Percentiles rank a stretch among this genome's conserved stretches.
phyloP scores from a whole-genome alignment of 345 rosid genomes.

The Linum lewisii region DNA sequence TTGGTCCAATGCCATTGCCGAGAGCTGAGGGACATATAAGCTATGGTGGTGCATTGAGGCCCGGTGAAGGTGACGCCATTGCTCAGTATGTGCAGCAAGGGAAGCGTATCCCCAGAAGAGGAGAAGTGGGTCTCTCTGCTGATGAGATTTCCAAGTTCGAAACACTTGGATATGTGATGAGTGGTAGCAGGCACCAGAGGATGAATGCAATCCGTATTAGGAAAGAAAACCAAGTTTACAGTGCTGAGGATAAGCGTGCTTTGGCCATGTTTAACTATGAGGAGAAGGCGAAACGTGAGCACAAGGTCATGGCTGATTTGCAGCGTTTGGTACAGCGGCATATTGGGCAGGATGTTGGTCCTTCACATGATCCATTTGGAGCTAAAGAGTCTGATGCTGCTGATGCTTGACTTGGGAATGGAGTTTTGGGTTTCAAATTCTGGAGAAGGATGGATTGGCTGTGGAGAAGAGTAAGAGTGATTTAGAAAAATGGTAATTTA shows the following conservation, averaged over 20 bases:
- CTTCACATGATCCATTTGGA: conserved; percentile 92
- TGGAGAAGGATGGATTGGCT: too few species aligned
- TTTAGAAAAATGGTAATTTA: too few species aligned
- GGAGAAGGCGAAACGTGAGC: conserved; percentile 94
- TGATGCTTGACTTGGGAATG: conserved; percentile 96
- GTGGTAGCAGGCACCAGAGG: conserved; percentile 96
- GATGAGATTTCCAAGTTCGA: conserved; percentile 93
- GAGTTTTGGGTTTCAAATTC: too few species aligned
- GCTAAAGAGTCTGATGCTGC: conserved; percentile 58
- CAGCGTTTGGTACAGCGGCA: conserved; percentile 90
- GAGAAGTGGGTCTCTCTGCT: conserved; percentile 98
- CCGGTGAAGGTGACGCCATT: conserved; percentile 99
- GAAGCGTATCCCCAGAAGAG: conserved; percentile 98
- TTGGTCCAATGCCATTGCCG: conserved; percentile 91
- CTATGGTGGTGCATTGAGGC: conserved; percentile 96
- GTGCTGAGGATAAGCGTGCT: conserved; percentile 96
- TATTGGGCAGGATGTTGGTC: conserved; percentile 93
- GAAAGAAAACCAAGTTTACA: conserved; percentile 97
- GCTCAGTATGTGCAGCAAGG: conserved; percentile 99
- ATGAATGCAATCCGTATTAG: conserved; percentile 99
- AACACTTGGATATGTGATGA: conserved; percentile 93
- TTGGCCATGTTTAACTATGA: conserved; percentile 97
- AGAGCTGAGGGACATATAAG: conserved; percentile 93
- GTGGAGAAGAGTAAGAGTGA: too few species aligned
- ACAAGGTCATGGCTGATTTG: conserved; percentile 95